Percentiles rank a stretch among this genome's conserved stretches.
These are phyloP conservation scores for Cutaneotrichosporon sp. DNA, from an alignment of 1,284 basidiomycete species.

Conservation along the genomic window DNA sequence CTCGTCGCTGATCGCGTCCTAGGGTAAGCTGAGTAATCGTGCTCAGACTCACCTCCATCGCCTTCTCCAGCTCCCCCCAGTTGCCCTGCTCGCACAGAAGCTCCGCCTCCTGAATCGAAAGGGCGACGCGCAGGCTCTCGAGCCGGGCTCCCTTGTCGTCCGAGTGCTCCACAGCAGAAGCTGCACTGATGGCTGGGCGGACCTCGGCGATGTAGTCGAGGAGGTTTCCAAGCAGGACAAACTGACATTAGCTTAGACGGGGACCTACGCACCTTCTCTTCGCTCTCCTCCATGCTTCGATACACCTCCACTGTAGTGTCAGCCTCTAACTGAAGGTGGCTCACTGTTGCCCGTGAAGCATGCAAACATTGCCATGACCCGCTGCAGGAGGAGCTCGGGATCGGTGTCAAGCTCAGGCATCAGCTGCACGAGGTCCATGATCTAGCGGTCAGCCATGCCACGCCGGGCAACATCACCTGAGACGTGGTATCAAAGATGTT, in stretches of 20 bases:
- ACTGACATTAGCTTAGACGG: background rate
- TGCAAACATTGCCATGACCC: constrained; percentile 13
- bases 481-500: constrained; percentile 14
- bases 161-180: background rate
- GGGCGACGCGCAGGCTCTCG: background rate
- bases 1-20: background rate
- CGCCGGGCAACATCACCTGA: background rate
- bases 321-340: background rate
- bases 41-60: background rate
- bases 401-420: constrained; percentile 12
- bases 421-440: constrained; percentile 12
- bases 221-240: background rate
- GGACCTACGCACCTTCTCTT: background rate
- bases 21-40: background rate
- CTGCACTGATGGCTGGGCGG: background rate
- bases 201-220: constrained; percentile 1
- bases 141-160: background rate
- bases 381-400: constrained; percentile 12
- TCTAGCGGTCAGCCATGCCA: background rate
- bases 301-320: constrained; percentile 10
- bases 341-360: constrained; percentile 8
- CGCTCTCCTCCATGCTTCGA: constrained; percentile 11
- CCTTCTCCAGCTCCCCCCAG: constrained; percentile 6
- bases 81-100: constrained; percentile 17
- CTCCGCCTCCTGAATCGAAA: constrained; percentile 10